Evolutionary conservation across 148 eudicot species (phyloP), one percentile per base, ranked within the genome.

Genomic region (Simmondsia chinensis): DNA sequence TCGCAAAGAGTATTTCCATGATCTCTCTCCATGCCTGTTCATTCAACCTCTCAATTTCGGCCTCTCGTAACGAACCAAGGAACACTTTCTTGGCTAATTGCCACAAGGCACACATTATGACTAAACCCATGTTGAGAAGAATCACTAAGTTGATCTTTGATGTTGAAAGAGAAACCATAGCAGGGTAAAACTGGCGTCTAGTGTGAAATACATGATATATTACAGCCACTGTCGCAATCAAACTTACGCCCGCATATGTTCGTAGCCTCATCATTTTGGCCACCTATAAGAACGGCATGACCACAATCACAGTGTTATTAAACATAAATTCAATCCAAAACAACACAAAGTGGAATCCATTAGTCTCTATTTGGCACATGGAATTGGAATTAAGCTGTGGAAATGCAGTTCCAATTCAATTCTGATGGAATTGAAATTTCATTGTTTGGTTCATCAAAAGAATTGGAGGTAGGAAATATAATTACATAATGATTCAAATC

Each of bases 21-120:
- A 91, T 82, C 64, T 91, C 99, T 40, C 99, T 65, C 88, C 94
- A 86, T 2, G 99, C 70, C 71, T 91, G 99, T 65, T 91, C 99
- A 64, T 91, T 91, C 47, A 91, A 43, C 75, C 99, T 79, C 75
- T 91, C 99, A 29, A 91, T 89, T 74, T 91, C 99, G 0, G 99
- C 99, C 59, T 91, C 99, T 6, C 99, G 88, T n/a, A 91, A 83
- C 9, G 75, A 57, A 22, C 99, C 99, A 20, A 91, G 94, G 61
- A 91, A 91, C 30, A 82, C 32, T 38, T 60, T 61, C 47, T 91
- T 86, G 15, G 83, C 70, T 38, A 91, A 43, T 58, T 91, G 94
- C 99, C 99, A 91, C 50, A 91, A 42, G 51, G 72, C 67, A 64
- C 99, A 91, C 83, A 85, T 72, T 25, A 91, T 27, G 3, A 86